Base-by-base conservation (phyloP, 345 rosid genomes). In the Pugionium dolabratum region DNA sequence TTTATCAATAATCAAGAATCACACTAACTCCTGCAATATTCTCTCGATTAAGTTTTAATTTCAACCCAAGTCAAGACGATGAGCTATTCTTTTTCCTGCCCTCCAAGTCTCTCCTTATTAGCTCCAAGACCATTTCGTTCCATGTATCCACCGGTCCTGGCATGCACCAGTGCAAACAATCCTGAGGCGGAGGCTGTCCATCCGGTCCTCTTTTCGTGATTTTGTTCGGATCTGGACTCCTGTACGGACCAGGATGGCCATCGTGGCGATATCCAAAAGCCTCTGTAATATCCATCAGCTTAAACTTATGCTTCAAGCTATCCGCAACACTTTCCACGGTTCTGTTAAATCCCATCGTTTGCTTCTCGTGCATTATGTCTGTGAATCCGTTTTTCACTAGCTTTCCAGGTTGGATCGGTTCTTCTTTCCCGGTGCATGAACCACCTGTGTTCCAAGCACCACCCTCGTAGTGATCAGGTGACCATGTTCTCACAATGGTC, bases 151-250 rank as follows among this genome's bases (percentile, higher is more conserved):
- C 92, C 0, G 99, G 97, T 27, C 99, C 99, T 0, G 97, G 95
- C 99, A 94, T 90, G 87, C 97, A 94, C 99, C 99, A 94, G 77
- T 94, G 99, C 54, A 94, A 76, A 85, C 99, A 94, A 69, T 94
- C 97, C 74, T 94, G 97, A 0, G 97, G 95, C 0, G 97, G 97
- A 10, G 99, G 99, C 77, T 42, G 81, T 55, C 97, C 97, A 60
- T 85, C 84, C 0, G 91, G 86, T 28, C 95, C 83, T 0, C 95
- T 89, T 77, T 87, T 82, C 4, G 95, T 86, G 62, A 79, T 73
- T 79, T 87, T 90, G 37, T 90, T 83, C 8, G 99, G 99, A 62
- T 90, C 96, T 0, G 82, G 90, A 26, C 59, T 90, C 69, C 99
- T 78, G 73, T 86, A 94, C 0, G 99, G 99, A 35, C 99, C 97